Conservation (phyloP, 768 basidiomycete genomes). For the Trametopsis cervina region DNA sequence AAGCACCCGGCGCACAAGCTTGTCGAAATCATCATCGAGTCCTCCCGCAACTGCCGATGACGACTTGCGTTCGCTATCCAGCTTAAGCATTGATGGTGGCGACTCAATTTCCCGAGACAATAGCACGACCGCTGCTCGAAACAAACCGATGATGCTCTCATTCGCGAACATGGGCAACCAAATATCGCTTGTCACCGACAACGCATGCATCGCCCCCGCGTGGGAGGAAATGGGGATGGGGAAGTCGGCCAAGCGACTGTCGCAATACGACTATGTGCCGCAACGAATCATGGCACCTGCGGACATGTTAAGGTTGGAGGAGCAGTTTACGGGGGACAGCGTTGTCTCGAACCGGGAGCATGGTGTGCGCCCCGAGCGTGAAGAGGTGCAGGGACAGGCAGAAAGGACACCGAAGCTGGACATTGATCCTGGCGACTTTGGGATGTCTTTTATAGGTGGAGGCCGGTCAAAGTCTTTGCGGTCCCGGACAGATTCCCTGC, state of each 20-base stretch:
- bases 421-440: conserved; percentile 18
- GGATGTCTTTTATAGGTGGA: conserved; percentile 11
- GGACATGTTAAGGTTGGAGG: conserved; percentile 56
- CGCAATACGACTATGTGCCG: conserved; percentile 43
- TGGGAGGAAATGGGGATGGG: conserved; percentile 32
- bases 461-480: conserved; percentile 3
- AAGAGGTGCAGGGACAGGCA: neutral
- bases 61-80: conserved; percentile 45
- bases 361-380: too few species aligned
- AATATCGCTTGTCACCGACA: conserved; percentile 21
- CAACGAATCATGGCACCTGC: conserved; percentile 65
- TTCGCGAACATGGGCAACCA: conserved; percentile 20
- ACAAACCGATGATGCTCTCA: conserved; percentile 20
- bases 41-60: conserved; percentile 37
- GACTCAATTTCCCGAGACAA: conserved; percentile 5
- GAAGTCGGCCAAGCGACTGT: conserved; percentile 27
- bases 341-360: conserved; percentile 6
- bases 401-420: conserved; percentile 17
- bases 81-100: conserved; percentile 29
- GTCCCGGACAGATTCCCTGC: conserved; percentile 13
- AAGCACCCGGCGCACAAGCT: conserved; percentile 40
- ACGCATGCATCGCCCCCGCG: conserved; percentile 24
- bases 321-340: conserved; percentile 32
- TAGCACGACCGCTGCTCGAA: neutral
- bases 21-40: conserved; percentile 32